Conservation (phyloP, 495 filamentous ascomycete species). For the Penicillium ucsense region DNA sequence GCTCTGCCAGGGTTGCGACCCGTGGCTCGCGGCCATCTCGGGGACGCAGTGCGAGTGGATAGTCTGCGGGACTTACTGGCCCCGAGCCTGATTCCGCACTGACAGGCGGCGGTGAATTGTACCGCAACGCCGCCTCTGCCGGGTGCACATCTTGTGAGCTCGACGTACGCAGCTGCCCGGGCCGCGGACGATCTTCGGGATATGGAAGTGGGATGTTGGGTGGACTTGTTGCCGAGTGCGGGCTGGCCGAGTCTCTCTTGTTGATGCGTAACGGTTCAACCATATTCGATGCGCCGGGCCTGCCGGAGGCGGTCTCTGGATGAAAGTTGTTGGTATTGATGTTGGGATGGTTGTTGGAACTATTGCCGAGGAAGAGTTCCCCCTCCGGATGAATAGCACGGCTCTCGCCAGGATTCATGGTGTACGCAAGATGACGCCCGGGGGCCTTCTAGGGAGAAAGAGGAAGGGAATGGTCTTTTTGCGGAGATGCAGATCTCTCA, state of each 20-base stretch:
- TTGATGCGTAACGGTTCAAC: slow-evolving; percentile 80
- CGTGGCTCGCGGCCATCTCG: slow-evolving; percentile 36
- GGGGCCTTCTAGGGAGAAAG: neutral
- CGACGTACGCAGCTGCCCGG: slow-evolving; percentile 25
- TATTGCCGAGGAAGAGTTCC: slow-evolving; percentile 57
- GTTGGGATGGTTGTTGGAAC: slow-evolving; percentile 25
- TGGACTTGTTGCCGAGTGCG: slow-evolving; percentile 21
- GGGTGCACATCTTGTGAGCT: slow-evolving; percentile 27
- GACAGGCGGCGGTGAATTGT: slow-evolving; percentile 22
- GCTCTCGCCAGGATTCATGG: slow-evolving; percentile 33
- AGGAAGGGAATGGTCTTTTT: neutral
- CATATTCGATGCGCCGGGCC: slow-evolving; percentile 19
- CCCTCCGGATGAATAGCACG: slow-evolving; percentile 51
- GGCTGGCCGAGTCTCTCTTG: slow-evolving; percentile 48
- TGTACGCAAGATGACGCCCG: slow-evolving; percentile 2
- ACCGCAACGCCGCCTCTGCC: slow-evolving; percentile 21
- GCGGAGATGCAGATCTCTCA: neutral
- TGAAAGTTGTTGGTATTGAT: slow-evolving; percentile 36
- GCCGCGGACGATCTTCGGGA: slow-evolving; percentile 58
- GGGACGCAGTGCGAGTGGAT: slow-evolving; percentile 38
- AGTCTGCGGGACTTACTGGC: slow-evolving; percentile 29
- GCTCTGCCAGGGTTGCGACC: slow-evolving; percentile 51
- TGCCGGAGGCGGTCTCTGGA: slow-evolving; percentile 15
- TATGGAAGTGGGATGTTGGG: slow-evolving; percentile 50
- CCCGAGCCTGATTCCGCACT: slow-evolving; percentile 19